Evolutionary conservation across 495 filamentous ascomycete species (phyloP).

Genomic region (Aspergillus carlsbadensis): DNA sequence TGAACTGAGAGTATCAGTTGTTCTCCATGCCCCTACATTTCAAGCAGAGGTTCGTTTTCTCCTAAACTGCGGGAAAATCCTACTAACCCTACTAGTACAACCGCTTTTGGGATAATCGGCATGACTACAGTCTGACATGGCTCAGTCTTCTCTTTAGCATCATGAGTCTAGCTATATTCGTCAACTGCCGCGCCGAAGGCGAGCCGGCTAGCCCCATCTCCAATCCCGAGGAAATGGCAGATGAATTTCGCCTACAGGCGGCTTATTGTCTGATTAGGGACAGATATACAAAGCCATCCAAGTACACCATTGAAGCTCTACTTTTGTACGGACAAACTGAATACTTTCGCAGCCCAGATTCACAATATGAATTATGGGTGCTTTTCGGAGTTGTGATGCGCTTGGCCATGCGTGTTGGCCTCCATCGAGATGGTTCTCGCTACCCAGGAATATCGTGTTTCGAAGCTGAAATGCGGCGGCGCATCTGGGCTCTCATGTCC

Average conservation of each 20-base stretch:
- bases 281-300: constrained; percentile 1
- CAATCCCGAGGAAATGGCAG: background rate
- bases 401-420: constrained; percentile 1
- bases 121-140: constrained; percentile 1
- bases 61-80: background rate
- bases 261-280: constrained; percentile 7
- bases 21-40: constrained; percentile 46
- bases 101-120: background rate
- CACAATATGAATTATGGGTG: constrained; percentile 7
- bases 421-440: constrained; percentile 2
- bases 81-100: background rate
- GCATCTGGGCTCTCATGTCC: constrained; percentile 6
- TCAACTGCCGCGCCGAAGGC: background rate
- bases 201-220: background rate
- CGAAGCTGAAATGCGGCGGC: constrained; percentile 9
- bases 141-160: constrained; percentile 8
- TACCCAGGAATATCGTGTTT: constrained; percentile 1
- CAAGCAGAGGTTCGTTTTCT: constrained; percentile 26
- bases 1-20: constrained; percentile 19
- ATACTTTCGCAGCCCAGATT: constrained; percentile 10
- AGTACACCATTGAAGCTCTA: constrained; percentile 8
- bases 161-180: constrained; percentile 2
- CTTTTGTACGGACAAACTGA: constrained; percentile 1
- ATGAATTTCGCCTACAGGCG: background rate
- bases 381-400: constrained; percentile 2